Conservation (phyloP, 2,329 filamentous ascomycete genomes). For the Aspergillus sojae region DNA sequence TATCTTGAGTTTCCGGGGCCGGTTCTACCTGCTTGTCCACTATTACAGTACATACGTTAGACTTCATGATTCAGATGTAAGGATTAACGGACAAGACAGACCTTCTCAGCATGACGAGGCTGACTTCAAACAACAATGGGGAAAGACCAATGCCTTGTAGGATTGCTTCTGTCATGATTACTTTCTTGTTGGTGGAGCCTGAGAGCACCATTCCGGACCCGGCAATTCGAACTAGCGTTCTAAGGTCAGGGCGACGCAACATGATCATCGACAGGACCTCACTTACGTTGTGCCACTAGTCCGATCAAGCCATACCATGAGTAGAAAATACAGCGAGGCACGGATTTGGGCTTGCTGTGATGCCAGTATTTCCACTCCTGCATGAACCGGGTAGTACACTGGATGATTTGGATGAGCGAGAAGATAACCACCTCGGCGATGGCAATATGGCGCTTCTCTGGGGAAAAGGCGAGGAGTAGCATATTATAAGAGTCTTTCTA, state of each 20-base stretch:
- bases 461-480: neutral
- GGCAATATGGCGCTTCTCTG: slow-evolving; percentile 21
- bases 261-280: neutral
- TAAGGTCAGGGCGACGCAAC: neutral
- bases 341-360: slow-evolving; percentile 21
- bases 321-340: slow-evolving; percentile 25
- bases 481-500: neutral
- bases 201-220: slow-evolving; percentile 28
- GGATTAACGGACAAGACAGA: slow-evolving; percentile 6
- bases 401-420: slow-evolving; percentile 24
- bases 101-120: slow-evolving; percentile 30
- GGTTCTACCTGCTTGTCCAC: slow-evolving; percentile 29
- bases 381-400: slow-evolving; percentile 25
- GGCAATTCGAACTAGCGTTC: slow-evolving; percentile 27
- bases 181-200: slow-evolving; percentile 14
- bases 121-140: slow-evolving; percentile 33
- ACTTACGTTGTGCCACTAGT: slow-evolving; percentile 29
- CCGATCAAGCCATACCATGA: slow-evolving; percentile 33
- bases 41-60: slow-evolving; percentile 4
- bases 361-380: slow-evolving; percentile 34
- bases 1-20: slow-evolving; percentile 30
- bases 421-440: slow-evolving; percentile 30
- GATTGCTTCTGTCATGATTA: slow-evolving; percentile 25
- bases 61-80: neutral
- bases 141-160: slow-evolving; percentile 32